A percentile compares a stretch with the other conserved stretches of the same genome.
These are phyloP conservation scores for Candida silvicultrix DNA, from an alignment of 805 yeast genomes.

Conservation along the genomic window DNA sequence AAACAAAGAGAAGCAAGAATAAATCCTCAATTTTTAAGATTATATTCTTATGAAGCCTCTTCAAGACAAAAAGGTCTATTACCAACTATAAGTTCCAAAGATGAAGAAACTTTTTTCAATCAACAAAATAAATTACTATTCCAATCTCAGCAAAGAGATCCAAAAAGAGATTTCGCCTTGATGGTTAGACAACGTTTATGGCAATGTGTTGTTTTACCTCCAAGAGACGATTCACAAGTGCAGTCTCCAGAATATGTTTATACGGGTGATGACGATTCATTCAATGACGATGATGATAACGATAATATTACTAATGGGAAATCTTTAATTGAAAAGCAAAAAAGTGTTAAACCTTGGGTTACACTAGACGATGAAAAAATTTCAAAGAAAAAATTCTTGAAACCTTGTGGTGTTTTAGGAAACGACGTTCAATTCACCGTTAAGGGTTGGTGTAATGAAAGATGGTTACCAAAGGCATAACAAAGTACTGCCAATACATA, in stretches of 20 bases:
- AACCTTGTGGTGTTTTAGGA: conserved; percentile 16
- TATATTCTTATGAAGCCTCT: conserved; percentile 44
- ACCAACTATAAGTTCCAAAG: conserved; percentile 26
- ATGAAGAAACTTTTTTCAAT: conserved; percentile 19
- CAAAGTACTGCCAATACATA: no score
- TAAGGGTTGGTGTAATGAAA: conserved; percentile 22
- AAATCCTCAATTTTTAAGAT: conserved; percentile 40
- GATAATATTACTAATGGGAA: no score
- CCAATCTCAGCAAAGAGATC: conserved; percentile 14
- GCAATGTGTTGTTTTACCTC: conserved; percentile 46
- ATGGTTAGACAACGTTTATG: conserved; percentile 45
- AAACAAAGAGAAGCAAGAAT: conserved; percentile 41
- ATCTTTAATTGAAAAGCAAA: conserved; percentile 17
- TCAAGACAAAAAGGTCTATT: conserved; percentile 29
- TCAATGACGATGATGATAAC: background rate
- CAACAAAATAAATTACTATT: conserved; percentile 2
- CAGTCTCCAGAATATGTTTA: conserved; percentile 24
- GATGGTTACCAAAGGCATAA: conserved; percentile 13
- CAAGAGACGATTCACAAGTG: conserved; percentile 37
- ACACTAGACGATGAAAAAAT: conserved; percentile 17
- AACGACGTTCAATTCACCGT: conserved; percentile 21
- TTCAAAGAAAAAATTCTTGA: conserved; percentile 5
- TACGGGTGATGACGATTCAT: background rate
- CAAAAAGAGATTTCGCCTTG: conserved; percentile 27
- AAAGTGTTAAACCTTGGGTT: conserved; percentile 23